Evolutionary conservation across 192 early-diverging fungal genomes (phyloP), one percentile per base, ranked within the genome.

Genomic region (Allomyces macrogynus): DNA sequence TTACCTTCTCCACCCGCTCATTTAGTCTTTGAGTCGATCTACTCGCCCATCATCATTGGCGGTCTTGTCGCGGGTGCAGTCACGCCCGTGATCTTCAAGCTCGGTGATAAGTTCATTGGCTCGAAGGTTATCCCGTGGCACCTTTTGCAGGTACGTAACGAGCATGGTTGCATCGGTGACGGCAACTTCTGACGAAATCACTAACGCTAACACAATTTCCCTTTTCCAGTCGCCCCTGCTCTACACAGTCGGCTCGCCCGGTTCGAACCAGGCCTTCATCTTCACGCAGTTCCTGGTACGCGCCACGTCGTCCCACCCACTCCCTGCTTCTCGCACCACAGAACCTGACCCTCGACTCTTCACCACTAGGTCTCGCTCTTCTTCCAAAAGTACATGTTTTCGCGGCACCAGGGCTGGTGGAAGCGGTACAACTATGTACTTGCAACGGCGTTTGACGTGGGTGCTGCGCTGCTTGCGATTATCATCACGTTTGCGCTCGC

Each of bases 371-470:
- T 40, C 32, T 40, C 32, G 32, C 32, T 40, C 20, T 84, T 79
- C 65, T 63, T 87, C 44, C 80, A 76, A 63, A 73, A 81, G 67
- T 81, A 73, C 61, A 67, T 67, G 23, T 18, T 84, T 10, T 75
- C 76, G 70, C 73, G 76, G 63, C 73, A 82, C 66, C 67, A 78
- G 26, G 60, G 67, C 10, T 82, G 81, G 81, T 85, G 83, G 80
- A 61, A 68, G 40, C 79, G 78, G 68, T 87, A 86, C 73, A 85
- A 83, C 72, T 88, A 83, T 68, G 75, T 86, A 18, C 70, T 84
- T n/a, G 82, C 80, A 20, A 81, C 82, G 27, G 82, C 68, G 26
- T 68, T 77, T 65, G 85, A 86, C 69, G 73, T 73, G 11, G 84
- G 84, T 24, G 71, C 75, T 12, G 80, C 79, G 11, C 69, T 80